phyloP scores from a whole-genome alignment of 2,329 filamentous ascomycete species.

The Nothophoma quercina region DNA sequence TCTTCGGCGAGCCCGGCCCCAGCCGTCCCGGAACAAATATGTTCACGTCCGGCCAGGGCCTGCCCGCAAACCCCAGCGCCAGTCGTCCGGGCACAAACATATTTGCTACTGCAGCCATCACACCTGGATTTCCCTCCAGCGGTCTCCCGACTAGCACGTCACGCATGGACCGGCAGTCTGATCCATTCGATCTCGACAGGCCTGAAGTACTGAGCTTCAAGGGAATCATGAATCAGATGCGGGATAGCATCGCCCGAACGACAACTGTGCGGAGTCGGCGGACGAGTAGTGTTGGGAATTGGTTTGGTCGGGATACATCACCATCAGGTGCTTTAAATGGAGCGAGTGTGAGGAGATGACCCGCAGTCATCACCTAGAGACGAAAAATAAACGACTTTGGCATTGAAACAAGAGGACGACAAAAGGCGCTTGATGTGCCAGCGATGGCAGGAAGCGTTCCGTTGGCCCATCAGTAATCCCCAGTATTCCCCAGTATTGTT shows the following conservation, averaged over 20 bases:
- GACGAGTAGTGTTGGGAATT: slow-evolving; percentile 41
- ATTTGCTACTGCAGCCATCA: slow-evolving; percentile 38
- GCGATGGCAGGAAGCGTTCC: slow-evolving; percentile 48
- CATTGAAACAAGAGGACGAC: background rate
- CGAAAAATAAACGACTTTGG: background rate
- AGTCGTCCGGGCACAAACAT: slow-evolving; percentile 34
- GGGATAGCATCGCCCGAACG: slow-evolving; percentile 39
- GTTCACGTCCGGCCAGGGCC: slow-evolving; percentile 5
- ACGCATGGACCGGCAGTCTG: slow-evolving; percentile 47
- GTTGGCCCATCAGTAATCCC: slow-evolving; percentile 37
- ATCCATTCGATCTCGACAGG: slow-evolving; percentile 52
- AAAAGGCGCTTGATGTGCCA: slow-evolving; percentile 13
- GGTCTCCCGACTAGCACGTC: slow-evolving; percentile 10
- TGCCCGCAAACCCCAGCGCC: slow-evolving; percentile 9
- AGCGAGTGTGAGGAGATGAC: slow-evolving; percentile 15
- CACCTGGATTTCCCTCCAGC: slow-evolving; percentile 2
- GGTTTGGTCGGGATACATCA: slow-evolving; percentile 27
- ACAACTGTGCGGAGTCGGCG: slow-evolving; percentile 33
- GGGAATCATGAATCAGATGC: slow-evolving; percentile 37
- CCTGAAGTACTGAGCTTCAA: slow-evolving; percentile 50
- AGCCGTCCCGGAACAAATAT: slow-evolving; percentile 36
- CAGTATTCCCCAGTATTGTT: slow-evolving; percentile 5
- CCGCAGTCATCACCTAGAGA: background rate
- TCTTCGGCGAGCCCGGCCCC: slow-evolving; percentile 47
- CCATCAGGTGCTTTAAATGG: slow-evolving; percentile 30